Base-by-base conservation (phyloP, 2,329 filamentous ascomycete genomes). In the Aspergillus novofumigatus region DNA sequence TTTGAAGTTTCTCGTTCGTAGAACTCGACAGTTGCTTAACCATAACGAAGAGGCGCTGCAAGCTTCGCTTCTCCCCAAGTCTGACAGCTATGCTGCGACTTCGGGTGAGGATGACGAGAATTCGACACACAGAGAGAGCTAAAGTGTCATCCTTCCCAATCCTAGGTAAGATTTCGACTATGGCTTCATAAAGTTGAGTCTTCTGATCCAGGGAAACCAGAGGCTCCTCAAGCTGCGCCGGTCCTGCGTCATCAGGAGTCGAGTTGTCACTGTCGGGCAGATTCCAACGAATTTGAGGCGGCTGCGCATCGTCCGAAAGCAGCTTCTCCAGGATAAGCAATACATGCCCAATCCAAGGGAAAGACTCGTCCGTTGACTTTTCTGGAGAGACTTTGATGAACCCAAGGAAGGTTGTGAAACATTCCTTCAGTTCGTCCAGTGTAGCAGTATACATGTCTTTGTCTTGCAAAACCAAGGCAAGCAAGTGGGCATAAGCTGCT, bases 1-100 rank as follows among this genome's bases (percentile, higher is more conserved):
- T 82, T 60, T 88, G 84, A 9, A 99, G 82, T 54, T 88, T 87
- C 54, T 89, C 84, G 29, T 91, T 90, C 6, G 90, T 89, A 29
- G 86, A 83, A 26, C 89, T 90, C 21, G 91, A 87, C 58, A 97
- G 84, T 72, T 97, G 93, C 72, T 95, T 96, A 56, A 93, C 86
- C 90, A 97, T 96, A 52, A 97, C 84, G 74, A 99, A 97, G 23
- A 99, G 80, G 28, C 91, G 85, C 69, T 94, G 90, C 51, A 99
- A 81, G 65, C 96, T 95, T 69, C 87, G 89, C 77, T 92, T 96
- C 70, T 96, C 89, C 4, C 91, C 90, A 49, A 97, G 82, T 48
- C 83, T 80, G 62, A 86, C 83, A 2, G 94, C 92, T 59, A 95
- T 81, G 14, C 84, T 80, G 52, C 91, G 87, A 58, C 86, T 84